Evolutionary conservation across 768 basidiomycete genomes (phyloP).

Genomic region (Dictyophora rubrovolvata): DNA sequence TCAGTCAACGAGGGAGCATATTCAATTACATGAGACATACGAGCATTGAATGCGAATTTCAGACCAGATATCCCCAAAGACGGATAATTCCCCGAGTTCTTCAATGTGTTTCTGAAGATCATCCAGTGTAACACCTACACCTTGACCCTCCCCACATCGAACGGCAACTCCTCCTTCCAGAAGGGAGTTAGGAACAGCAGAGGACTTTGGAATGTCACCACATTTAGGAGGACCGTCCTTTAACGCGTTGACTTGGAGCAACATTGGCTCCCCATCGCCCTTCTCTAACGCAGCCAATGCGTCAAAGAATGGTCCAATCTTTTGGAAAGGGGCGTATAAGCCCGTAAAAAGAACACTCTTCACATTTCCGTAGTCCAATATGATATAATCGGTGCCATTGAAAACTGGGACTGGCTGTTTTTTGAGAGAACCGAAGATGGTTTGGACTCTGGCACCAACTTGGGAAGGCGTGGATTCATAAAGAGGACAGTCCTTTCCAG

Average conservation of each 20-base stretch:
- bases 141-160: slow-evolving; percentile 12
- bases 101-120: slow-evolving; percentile 10
- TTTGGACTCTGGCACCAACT: slow-evolving; percentile 12
- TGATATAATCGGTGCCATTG: slow-evolving; percentile 5
- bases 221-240: background rate
- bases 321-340: slow-evolving; percentile 16
- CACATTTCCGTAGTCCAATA: slow-evolving; percentile 12
- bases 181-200: background rate
- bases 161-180: slow-evolving; percentile 9
- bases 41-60: background rate
- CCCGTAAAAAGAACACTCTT: slow-evolving; percentile 14
- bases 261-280: slow-evolving; percentile 18
- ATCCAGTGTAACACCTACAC: slow-evolving; percentile 7
- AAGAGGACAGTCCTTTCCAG: slow-evolving; percentile 16
- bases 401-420: slow-evolving; percentile 8
- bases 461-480: slow-evolving; percentile 14
- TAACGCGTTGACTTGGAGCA: background rate
- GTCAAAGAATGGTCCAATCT: background rate
- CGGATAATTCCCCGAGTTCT: slow-evolving; percentile 6
- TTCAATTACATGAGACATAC: background rate
- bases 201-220: background rate
- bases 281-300: slow-evolving; percentile 18
- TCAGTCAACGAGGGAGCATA: background rate
- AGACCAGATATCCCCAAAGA: slow-evolving; percentile 15
- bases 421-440: slow-evolving; percentile 5